phyloP scores from a whole-genome alignment of 2,329 filamentous ascomycete genomes.

The Cadophora sp. region DNA sequence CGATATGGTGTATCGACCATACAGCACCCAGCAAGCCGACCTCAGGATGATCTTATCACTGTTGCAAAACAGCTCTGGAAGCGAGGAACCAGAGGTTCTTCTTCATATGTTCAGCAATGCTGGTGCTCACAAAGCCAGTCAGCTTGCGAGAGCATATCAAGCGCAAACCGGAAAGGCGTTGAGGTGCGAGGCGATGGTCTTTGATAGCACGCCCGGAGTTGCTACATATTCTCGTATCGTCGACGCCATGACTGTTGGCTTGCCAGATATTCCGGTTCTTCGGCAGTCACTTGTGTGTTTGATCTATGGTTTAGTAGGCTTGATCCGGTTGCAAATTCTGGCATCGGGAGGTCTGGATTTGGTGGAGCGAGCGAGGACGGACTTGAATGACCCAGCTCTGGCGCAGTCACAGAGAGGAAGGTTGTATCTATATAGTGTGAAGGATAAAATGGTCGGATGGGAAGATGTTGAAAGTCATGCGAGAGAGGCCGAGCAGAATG shows the following conservation, averaged over 20 bases:
- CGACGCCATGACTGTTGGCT: slow-evolving; percentile 34
- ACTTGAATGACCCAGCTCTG: slow-evolving; percentile 34
- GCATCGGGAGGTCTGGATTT: slow-evolving; percentile 27
- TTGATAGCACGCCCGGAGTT: slow-evolving; percentile 53
- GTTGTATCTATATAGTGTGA: slow-evolving; percentile 40
- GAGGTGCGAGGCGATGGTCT: slow-evolving; percentile 47
- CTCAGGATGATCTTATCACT: slow-evolving; percentile 51
- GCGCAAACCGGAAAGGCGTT: slow-evolving; percentile 34
- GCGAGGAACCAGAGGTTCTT: slow-evolving; percentile 40
- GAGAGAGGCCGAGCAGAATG: slow-evolving; percentile 33
- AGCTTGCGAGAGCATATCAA: slow-evolving; percentile 49
- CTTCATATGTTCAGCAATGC: slow-evolving; percentile 59
- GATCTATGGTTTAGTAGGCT: slow-evolving; percentile 19
- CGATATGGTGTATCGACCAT: slow-evolving; percentile 39
- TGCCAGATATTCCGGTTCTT: slow-evolving; percentile 37
- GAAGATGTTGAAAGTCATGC: slow-evolving; percentile 39
- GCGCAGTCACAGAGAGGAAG: slow-evolving; percentile 30
- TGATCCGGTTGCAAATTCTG: slow-evolving; percentile 14
- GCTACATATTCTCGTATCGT: slow-evolving; percentile 30
- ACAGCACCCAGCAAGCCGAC: slow-evolving; percentile 31
- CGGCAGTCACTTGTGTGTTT: slow-evolving; percentile 22
- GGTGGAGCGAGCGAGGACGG: slow-evolving; percentile 27
- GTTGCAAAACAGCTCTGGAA: slow-evolving; percentile 43
- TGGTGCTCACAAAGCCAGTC: slow-evolving; percentile 49
- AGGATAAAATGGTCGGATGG: slow-evolving; percentile 38